These are phyloP conservation scores for Ajuga chamaepitys DNA, from an alignment of 257 asterid species.

Conservation along the genomic window DNA sequence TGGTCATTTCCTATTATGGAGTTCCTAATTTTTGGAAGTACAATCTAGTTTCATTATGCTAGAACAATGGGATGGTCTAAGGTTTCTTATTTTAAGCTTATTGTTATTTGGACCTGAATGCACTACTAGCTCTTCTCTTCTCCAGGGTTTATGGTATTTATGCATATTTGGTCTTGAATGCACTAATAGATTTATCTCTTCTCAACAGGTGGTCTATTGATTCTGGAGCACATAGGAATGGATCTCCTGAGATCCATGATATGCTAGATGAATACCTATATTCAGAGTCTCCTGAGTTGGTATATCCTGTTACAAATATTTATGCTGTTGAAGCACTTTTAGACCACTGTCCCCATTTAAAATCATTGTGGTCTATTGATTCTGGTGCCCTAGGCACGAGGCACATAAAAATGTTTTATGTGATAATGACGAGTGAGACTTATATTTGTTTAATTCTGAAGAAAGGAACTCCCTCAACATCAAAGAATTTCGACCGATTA, in stretches of 20 bases:
- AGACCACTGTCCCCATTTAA: neutral
- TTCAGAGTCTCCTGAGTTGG: slow-evolving; percentile 93
- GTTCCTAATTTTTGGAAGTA: neutral
- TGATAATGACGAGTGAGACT: no score
- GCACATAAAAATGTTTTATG: no score
- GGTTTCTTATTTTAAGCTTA: slow-evolving; percentile 5
- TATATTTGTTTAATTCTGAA: no score
- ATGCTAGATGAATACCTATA: slow-evolving; percentile 88
- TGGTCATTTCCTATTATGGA: neutral
- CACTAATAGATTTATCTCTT: slow-evolving; percentile 8
- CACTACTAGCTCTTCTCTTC: neutral
- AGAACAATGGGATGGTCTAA: neutral
- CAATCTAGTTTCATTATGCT: neutral
- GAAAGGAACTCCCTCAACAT: no score
- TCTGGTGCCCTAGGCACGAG: no score
- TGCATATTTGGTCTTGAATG: slow-evolving; percentile 13
- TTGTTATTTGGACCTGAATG: neutral
- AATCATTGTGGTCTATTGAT: no score
- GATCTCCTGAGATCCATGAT: slow-evolving; percentile 91
- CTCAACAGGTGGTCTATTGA: slow-evolving; percentile 83
- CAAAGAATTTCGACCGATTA: no score
- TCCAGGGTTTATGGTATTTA: neutral
- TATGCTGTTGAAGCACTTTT: neutral
- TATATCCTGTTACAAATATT: slow-evolving; percentile 21
- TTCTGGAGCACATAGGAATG: slow-evolving; percentile 63